Base-by-base conservation (phyloP, 2,329 filamentous ascomycete species). In the Microdochium nivale region DNA sequence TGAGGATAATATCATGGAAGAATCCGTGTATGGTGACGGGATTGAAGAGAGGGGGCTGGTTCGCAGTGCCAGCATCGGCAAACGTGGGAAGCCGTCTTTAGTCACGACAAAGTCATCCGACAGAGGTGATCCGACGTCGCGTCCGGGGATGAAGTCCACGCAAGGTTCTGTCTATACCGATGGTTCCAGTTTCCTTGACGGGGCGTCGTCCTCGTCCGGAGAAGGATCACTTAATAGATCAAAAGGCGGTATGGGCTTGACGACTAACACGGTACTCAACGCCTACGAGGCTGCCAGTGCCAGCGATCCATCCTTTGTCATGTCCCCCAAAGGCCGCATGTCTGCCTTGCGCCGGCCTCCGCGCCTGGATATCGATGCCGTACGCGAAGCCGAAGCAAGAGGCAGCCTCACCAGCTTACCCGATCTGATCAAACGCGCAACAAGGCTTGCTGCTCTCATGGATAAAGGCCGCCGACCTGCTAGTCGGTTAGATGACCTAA, bases 361-460 rank as follows among this genome's bases (percentile, higher is more conserved):
- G 3, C 81, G 80, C 33, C 72, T 96, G 3, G 84, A 96, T 62
- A 86, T 96, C 24, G 85, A 91, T 62, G 88, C 88, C 3, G 87
- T 95, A 3, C 80, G 83, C 57, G 83, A 86, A 49, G 88, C 88
- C 16, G 90, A 96, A 67, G 81, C 86, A 1, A 82, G 94, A 62
- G 91, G 90, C 3, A 96, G 91, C 65, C 75, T 96, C 56, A 97
- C 94, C 1, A 96, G 91, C 68, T 73, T 99, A 53, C 87, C 91
- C 0, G 94, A 97, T 65, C 73, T 99, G 54, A 97, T 99, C 58
- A 80, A 83, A 61, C 82, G 94, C 59, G 94, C 94, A 11, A 97
- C 92, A 0, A 83, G 83, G 57, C 73, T 97, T 35, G 92, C 91
- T 16, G 82, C 88, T 0, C 90, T 95, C 68, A 84, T 99, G 53